Base-by-base conservation (phyloP, 805 yeast genomes). In the Wickerhamomyces ciferrii region DNA sequence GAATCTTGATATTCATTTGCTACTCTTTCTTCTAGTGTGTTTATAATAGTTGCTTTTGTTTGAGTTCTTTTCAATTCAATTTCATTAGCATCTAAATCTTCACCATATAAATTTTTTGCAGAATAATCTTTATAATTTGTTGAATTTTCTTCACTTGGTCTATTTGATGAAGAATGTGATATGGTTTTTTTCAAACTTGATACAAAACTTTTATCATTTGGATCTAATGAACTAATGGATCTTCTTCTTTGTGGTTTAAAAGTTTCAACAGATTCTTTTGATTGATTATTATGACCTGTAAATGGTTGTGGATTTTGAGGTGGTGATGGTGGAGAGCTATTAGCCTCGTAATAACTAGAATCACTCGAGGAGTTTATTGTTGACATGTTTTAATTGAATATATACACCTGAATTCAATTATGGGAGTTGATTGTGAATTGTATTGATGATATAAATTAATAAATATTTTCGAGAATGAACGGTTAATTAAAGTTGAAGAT, bases 21-120 rank as follows among this genome's bases (percentile, higher is more conserved):
- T 41, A 46, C 55, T 48, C 55, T 52, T 37, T 48, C 61, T 34
- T 56, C 48, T 13, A 56, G 57, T 1, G 71, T 62, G n/a, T 63
- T 63, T 21, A 74, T 56, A 35, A 78, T 70, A 0, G 81, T 70
- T 23, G 65, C 68, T 38, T 70, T 62, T 1, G 82, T 75, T 24
- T 63, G 65, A 9, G 72, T 68, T 42, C 84, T 65, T 21, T 59
- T 62, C 36, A 78, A 49, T 5, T 64, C 61, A 18, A 76, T 67
- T 43, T 65, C 63, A 15, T 67, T 61, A 0, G 67, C 64, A 18
- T 61, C 58, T 48, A 67, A 50, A 25, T 67, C 68, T 5, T 58
- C 66, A 7, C 74, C 76, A 49, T 74, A 76, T 15, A 75, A 67
- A 32, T 63, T 70, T 49, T 59, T 48, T 36, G 59, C 56, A 2